Evolutionary conservation across 1,139 yeast species (phyloP).

Genomic region (Sugiyamaella grinbergsii): DNA sequence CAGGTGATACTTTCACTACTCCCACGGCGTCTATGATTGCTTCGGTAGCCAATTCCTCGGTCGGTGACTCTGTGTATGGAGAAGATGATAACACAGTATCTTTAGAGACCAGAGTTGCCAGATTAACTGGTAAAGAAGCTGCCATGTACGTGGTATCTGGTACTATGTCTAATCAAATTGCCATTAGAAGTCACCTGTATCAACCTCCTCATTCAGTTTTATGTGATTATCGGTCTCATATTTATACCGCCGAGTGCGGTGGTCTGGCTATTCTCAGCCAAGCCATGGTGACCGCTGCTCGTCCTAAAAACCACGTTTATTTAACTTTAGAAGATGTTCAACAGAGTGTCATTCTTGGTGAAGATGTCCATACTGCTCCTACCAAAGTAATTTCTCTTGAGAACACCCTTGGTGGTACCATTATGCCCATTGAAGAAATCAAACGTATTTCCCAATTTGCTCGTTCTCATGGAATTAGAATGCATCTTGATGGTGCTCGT

Average conservation of each 20-base stretch:
- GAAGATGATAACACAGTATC: slow-evolving; percentile 74
- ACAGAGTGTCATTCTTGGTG: slow-evolving; percentile 66
- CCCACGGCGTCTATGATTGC: slow-evolving; percentile 78
- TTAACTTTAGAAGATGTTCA: slow-evolving; percentile 79
- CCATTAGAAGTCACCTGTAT: slow-evolving; percentile 68
- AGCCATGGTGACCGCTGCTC: slow-evolving; percentile 87
- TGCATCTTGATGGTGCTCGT: slow-evolving; percentile 96
- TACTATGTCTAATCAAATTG: slow-evolving; percentile 88
- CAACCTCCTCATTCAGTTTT: slow-evolving; percentile 88
- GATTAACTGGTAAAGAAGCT: slow-evolving; percentile 77
- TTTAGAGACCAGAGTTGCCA: slow-evolving; percentile 67
- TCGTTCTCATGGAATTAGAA: slow-evolving; percentile 57
- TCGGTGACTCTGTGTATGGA: slow-evolving; percentile 87
- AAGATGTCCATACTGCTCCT: slow-evolving; percentile 87
- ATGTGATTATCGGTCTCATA: slow-evolving; percentile 86
- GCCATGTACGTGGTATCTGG: slow-evolving; percentile 88
- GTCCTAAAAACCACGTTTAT: slow-evolving; percentile 71
- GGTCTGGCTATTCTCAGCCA: slow-evolving; percentile 88
- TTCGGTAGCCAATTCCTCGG: slow-evolving; percentile 60
- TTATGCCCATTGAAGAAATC: slow-evolving; percentile 81
- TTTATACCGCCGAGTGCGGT: slow-evolving; percentile 83
- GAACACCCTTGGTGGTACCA: slow-evolving; percentile 82
- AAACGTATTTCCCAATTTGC: slow-evolving; percentile 73
- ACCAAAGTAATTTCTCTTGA: slow-evolving; percentile 83
- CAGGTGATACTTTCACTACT: slow-evolving; percentile 85